Conservation (phyloP, 495 filamentous ascomycete species). For the Usnea hakonensis region DNA sequence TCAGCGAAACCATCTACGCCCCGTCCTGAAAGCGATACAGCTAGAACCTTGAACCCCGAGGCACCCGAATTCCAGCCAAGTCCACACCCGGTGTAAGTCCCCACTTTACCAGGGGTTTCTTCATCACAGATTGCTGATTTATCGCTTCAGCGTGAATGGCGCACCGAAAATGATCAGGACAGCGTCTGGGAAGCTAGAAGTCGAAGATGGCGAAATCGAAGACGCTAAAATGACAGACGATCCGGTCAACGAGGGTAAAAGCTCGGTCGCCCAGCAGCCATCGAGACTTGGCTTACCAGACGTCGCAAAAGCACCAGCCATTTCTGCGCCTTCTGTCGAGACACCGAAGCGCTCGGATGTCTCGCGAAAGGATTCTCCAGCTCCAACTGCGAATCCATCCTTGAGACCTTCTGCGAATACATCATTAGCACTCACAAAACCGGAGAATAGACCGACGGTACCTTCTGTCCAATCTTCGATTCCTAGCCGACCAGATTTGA, state of each 20-base stretch:
- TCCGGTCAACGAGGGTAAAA: conserved; percentile 15
- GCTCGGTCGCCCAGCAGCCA: conserved; percentile 4
- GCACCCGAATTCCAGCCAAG: conserved; percentile 43
- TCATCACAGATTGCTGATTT: conserved; percentile 34
- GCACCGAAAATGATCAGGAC: conserved; percentile 28
- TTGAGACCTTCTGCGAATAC: conserved; percentile 7
- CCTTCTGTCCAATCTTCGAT: conserved; percentile 8
- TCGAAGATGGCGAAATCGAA: conserved; percentile 74
- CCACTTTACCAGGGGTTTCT: not conserved
- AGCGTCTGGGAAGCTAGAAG: conserved; percentile 42
- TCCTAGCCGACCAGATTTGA: conserved; percentile 17
- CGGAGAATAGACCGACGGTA: not conserved
- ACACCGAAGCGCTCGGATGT: not conserved
- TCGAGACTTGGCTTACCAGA: not conserved
- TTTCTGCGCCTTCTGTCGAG: not conserved
- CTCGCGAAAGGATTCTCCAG: conserved; percentile 7
- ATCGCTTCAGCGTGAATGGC: conserved; percentile 29
- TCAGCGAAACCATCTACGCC: conserved; percentile 35
- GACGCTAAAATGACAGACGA: conserved; percentile 49
- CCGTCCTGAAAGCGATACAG: conserved; percentile 30
- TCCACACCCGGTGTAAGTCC: conserved; percentile 36
- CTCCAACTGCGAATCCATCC: not conserved
- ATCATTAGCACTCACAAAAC: not conserved
- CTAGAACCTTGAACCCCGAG: conserved; percentile 39
- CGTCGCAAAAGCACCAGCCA: not conserved